Base-by-base conservation (phyloP, 208 protist species). In the Plasmodiophora brassicae region DNA sequence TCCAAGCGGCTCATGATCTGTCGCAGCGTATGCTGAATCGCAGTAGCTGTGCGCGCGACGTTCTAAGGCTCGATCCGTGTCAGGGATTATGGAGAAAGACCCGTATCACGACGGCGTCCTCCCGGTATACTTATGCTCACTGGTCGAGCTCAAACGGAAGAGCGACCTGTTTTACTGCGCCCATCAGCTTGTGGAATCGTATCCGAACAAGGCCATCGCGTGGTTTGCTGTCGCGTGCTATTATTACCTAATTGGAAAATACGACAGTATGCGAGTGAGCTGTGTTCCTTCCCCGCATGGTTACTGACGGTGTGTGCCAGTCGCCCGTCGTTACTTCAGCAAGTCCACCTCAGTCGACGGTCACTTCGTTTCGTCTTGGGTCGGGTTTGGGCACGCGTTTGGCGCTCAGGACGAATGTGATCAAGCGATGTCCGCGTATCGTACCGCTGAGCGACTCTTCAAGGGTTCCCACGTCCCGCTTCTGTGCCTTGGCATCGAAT, bases 181-280 rank as follows among this genome's bases (percentile, higher is more conserved):
- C 14, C 90, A 92, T 50, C 71, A 91, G 71, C 78, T 92, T 41
- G 87, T 90, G n/a, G 89, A 91, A n/a, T 41, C 35, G 46, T 92
- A 91, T 71, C 85, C 90, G 0, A 41, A 71, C 39, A 54, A 91
- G 14, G 50, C 88, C 8, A 71, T 91, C 0, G 14, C 88, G 28
- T 92, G 90, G 90, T 92, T 89, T 87, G 71, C 89, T n/a, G 88
- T 92, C 22, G 90, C 60, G 32, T 88, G 85, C 46, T 92, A 91
- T 84, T 92, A 92, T 60, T 85, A 87, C 46, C 35, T 91, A 22
- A 89, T 91, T 36, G 32, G 35, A 1, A 72, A 91, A 65, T 91
- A 91, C 50, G 90, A 91, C 35, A 8, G 65, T 78, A 32, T 44
- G 14, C 5, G 32, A 78, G 72, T 45, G 32, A 50, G 60, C n/a